Conservation (phyloP, 768 basidiomycete species). For the Leccinellum rugosiceps region DNA sequence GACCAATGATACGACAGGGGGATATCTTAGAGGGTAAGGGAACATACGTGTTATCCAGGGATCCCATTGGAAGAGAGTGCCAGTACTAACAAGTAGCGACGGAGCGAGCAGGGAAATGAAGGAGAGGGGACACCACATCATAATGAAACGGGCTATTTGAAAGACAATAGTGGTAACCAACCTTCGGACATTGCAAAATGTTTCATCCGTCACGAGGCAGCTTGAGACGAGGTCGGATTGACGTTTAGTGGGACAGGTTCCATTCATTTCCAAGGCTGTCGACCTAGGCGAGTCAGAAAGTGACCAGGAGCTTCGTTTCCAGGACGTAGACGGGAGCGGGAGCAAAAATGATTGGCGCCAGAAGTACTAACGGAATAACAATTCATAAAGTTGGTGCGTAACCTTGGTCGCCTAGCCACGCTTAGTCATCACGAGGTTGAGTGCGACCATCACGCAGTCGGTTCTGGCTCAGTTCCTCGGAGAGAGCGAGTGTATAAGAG, state of each 20-base stretch:
- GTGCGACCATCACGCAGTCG: too few species aligned
- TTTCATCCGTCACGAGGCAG: constrained; percentile 21
- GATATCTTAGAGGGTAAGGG: neutral
- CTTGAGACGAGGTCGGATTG: too few species aligned
- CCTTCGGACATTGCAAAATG: constrained; percentile 22
- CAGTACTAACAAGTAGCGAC: neutral
- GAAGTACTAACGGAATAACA: neutral
- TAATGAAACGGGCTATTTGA: constrained; percentile 13
- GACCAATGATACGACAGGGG: neutral
- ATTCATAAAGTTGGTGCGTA: neutral
- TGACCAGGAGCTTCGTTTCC: neutral
- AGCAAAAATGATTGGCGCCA: neutral
- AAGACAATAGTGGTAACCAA: constrained; percentile 13
- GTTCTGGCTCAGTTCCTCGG: too few species aligned
- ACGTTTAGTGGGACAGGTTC: neutral
- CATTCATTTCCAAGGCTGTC: constrained; percentile 4
- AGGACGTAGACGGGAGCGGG: neutral
- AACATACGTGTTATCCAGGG: constrained; percentile 39
- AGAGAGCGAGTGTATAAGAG: too few species aligned
- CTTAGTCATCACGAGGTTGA: too few species aligned
- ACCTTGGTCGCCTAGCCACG: neutral
- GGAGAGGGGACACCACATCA: neutral
- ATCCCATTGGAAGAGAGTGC: constrained; percentile 10
- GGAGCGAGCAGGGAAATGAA: neutral
- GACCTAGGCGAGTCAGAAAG: neutral